Base-by-base conservation (phyloP, 257 asterid species). In the Penstemon eatonii region DNA sequence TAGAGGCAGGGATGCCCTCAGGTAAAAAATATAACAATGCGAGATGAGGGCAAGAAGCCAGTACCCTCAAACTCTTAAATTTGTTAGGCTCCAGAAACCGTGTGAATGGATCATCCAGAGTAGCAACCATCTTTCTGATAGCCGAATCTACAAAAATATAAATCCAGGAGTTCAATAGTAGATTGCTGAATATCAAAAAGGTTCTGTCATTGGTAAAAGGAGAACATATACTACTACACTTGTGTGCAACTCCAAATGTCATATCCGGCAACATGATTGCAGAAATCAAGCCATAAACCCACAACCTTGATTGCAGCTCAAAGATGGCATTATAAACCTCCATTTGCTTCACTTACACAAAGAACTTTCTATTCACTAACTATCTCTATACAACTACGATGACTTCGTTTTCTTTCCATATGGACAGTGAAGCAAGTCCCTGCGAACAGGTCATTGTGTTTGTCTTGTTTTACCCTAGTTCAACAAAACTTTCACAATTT, bases 61-160 rank as follows among this genome's bases (percentile, higher is more conserved):
- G 58, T 87, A 94, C 99, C 97, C 96, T 73, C 87, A 94, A 77
- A 78, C 87, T 91, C 82, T 83, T 94, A 65, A 91, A 91, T 75
- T 76, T 94, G 61, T 84, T 88, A 54, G 97, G 99, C 88, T 94
- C 99, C 80, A 94, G 77, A 77, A 94, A 94, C 72, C 99, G 90
- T 39, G 96, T 94, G 82, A 94, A 94, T 66, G 97, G 97, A 70
- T 94, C 99, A 78, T 84, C 95, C 70, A 94, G 79, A 65, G 99
- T 91, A 54, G 96, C 89, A 53, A 91, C 78, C 99, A 94, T 94
- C 85, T 91, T 94, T 84, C 80, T 87, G 72, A 91, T 94, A 60
- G 97, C 97, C 7, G 87, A 79, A 80, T 94, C 99, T 94, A 54
- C 70, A 74, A 50, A 60, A 78, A 76, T 15, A 67, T 3, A 66